phyloP scores from a whole-genome alignment of 176 grass and related monocot species.

The Cenchrus purpureus region DNA sequence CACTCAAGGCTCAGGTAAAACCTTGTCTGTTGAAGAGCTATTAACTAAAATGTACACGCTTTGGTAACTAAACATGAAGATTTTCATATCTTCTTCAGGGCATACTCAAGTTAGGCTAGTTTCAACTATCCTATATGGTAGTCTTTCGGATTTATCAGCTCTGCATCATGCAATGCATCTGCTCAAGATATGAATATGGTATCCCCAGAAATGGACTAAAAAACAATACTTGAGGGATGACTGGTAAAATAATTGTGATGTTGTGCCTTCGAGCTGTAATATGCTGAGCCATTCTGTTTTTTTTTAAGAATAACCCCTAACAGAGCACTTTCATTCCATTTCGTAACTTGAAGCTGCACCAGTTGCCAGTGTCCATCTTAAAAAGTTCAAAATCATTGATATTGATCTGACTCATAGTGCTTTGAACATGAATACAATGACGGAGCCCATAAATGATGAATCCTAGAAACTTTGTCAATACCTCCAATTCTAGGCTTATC shows the following conservation, averaged over 20 bases:
- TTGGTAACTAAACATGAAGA: not conserved
- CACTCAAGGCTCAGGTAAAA: not conserved
- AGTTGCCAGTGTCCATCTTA: not conserved
- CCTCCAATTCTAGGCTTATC: not conserved
- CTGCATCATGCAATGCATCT: too few species aligned
- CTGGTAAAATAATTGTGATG: too few species aligned
- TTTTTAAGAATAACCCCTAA: not conserved
- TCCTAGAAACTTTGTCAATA: not conserved
- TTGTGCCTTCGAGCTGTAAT: too few species aligned
- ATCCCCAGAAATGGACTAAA: too few species aligned
- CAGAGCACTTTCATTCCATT: not conserved
- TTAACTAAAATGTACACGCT: not conserved
- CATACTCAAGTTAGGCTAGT: not conserved
- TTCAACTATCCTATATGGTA: not conserved
- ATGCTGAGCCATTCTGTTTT: too few species aligned
- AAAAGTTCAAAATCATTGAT: not conserved
- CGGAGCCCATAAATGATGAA: not conserved
- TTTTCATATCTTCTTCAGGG: not conserved
- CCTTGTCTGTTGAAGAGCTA: not conserved
- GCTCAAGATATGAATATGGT: too few species aligned
- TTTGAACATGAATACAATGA: not conserved
- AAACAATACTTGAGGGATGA: too few species aligned
- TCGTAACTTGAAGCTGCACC: not conserved
- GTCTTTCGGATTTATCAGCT: not conserved
- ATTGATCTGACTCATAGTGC: not conserved